Evolutionary conservation across 768 basidiomycete genomes (phyloP).

Genomic region (Pleurotus tuber-regium): DNA sequence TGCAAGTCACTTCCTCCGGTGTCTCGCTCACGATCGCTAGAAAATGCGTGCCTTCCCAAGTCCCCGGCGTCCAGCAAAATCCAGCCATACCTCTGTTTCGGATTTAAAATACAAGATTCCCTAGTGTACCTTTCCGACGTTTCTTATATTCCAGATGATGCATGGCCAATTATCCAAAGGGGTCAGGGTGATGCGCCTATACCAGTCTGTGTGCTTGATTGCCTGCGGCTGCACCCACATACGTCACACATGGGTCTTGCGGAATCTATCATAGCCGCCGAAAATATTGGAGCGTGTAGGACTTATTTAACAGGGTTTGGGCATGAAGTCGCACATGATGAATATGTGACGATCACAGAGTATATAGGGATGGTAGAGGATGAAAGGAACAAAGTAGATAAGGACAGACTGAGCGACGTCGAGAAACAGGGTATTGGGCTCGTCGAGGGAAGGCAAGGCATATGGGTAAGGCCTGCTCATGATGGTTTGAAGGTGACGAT

Average conservation of each 20-base stretch:
- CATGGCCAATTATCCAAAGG: constrained; percentile 52
- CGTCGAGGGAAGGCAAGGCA: constrained; percentile 41
- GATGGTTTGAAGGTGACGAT: constrained; percentile 68
- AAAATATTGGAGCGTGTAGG: constrained; percentile 53
- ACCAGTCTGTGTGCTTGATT: constrained; percentile 73
- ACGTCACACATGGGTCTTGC: constrained; percentile 80
- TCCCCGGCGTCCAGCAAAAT: constrained; percentile 22
- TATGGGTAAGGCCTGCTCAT: constrained; percentile 72
- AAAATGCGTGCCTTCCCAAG: constrained; percentile 4
- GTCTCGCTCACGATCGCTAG: neutral
- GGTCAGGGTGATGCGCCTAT: constrained; percentile 25
- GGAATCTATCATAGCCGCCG: constrained; percentile 54
- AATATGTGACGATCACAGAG: constrained; percentile 66
- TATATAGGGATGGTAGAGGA: constrained; percentile 23
- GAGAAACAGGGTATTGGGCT: constrained; percentile 36
- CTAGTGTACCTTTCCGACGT: constrained; percentile 84
- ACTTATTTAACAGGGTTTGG: constrained; percentile 77
- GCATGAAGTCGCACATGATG: constrained; percentile 77
- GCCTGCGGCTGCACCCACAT: constrained; percentile 62
- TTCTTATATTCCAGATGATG: constrained; percentile 71
- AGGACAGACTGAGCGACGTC: constrained; percentile 19
- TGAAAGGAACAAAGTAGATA: constrained; percentile 27
- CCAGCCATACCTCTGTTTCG: constrained; percentile 64
- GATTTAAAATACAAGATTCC: constrained; percentile 64
- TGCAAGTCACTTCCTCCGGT: neutral